Conservation (phyloP, 257 asterid species). For the Pogostemon cablin region DNA sequence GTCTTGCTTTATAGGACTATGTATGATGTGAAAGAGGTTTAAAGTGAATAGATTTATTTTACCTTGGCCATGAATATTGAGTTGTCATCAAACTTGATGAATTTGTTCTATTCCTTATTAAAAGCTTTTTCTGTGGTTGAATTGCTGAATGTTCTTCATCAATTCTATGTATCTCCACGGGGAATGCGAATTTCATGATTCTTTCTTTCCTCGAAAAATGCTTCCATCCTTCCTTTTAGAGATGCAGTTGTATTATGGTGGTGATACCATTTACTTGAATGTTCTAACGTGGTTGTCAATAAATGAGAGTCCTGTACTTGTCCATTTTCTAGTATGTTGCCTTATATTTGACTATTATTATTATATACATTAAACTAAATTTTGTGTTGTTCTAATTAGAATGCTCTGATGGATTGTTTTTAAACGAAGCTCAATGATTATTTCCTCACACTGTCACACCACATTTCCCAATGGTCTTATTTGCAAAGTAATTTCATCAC, state of each 20-base stretch:
- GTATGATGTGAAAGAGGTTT: not conserved
- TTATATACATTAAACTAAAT: no score
- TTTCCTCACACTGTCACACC: no score
- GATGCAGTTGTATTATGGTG: not conserved
- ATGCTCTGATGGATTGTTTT: no score
- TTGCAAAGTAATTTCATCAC: no score
- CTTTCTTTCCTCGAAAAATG: not conserved
- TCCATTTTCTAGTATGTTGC: slow-evolving; percentile 6
- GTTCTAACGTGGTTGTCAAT: not conserved
- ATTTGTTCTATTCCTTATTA: slow-evolving; percentile 1
- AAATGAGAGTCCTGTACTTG: not conserved
- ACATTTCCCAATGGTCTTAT: no score
- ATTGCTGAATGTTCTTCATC: not conserved
- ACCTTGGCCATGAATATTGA: not conserved
- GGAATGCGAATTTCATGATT: not conserved
- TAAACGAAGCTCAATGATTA: no score
- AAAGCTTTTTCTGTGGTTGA: slow-evolving; percentile 4
- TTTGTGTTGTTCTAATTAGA: no score
- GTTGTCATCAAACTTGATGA: not conserved
- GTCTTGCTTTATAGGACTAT: slow-evolving; percentile 1
- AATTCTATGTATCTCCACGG: not conserved
- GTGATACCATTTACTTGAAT: slow-evolving; percentile 1
- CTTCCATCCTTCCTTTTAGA: not conserved
- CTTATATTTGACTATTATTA: not conserved
- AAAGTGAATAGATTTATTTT: not conserved